A percentile compares a stretch with the other conserved stretches of the same genome.
These are phyloP conservation scores for Skeletonema potamos DNA, from an alignment of 108 stramenopile species.

Conservation along the genomic window DNA sequence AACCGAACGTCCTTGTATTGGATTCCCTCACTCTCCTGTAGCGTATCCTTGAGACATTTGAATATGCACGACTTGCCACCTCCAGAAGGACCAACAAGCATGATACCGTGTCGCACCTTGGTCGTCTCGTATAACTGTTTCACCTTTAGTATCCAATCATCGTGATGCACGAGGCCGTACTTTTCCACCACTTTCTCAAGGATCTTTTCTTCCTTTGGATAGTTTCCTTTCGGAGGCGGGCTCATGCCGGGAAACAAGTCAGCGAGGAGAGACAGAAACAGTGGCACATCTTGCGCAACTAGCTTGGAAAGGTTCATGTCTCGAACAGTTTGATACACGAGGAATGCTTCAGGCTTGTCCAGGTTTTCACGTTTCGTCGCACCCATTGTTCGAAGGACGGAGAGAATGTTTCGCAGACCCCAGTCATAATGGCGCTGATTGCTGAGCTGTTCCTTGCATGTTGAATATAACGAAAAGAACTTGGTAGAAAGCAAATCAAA, in stretches of 20 bases:
- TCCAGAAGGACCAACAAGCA: conserved; percentile 89
- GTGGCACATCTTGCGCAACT: conserved; percentile 91
- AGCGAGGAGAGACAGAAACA: conserved; percentile 85
- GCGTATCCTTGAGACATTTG: conserved; percentile 67
- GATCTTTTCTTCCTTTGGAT: conserved; percentile 79
- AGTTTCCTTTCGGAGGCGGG: conserved; percentile 79
- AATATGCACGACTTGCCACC: conserved; percentile 92
- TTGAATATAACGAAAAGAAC: conserved; percentile 86
- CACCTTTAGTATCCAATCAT: conserved; percentile 83
- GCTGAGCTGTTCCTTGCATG: conserved; percentile 88
- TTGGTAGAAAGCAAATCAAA: conserved; percentile 85
- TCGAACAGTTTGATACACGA: conserved; percentile 88
- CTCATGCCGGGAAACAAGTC: conserved; percentile 83
- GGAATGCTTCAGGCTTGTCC: conserved; percentile 70
- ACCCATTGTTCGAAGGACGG: conserved; percentile 88
- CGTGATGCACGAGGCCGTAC: conserved; percentile 56
- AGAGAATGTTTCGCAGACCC: conserved; percentile 88
- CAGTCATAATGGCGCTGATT: conserved; percentile 93
- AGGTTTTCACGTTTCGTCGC: conserved; percentile 85
- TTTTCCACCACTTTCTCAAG: conserved; percentile 59
- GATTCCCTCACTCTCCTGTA: conserved; percentile 69
- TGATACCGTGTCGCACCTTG: conserved; percentile 85
- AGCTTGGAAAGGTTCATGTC: conserved; percentile 94
- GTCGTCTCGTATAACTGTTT: conserved; percentile 89
- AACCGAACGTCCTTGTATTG: conserved; percentile 81